Conservation (phyloP, 2,329 filamentous ascomycete species). For the Waltergamsia citrina region DNA sequence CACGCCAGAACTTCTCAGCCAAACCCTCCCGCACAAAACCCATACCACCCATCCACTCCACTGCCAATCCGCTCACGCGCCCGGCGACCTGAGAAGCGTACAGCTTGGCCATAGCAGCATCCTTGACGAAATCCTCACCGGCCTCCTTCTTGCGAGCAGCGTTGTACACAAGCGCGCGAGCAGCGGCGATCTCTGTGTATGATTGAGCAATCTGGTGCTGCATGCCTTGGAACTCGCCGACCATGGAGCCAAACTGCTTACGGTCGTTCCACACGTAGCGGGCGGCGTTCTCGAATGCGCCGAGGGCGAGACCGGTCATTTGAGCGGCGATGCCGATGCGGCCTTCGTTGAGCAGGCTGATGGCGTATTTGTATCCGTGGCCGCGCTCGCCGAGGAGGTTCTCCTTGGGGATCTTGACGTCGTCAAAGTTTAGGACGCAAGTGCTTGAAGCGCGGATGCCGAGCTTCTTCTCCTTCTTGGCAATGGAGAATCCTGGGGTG, state of each 20-base stretch:
- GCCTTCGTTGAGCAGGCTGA: slow-evolving; percentile 87
- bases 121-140: slow-evolving; percentile 86
- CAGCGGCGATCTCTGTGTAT: slow-evolving; percentile 87
- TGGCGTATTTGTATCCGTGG: slow-evolving; percentile 96
- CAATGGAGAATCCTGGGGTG: slow-evolving; percentile 81
- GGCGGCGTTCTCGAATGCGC: slow-evolving; percentile 91
- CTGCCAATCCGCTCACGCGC: slow-evolving; percentile 71
- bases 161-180: slow-evolving; percentile 88
- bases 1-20: slow-evolving; percentile 95
- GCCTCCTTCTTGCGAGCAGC: slow-evolving; percentile 97
- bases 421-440: slow-evolving; percentile 95
- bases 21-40: slow-evolving; percentile 94
- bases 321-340: slow-evolving; percentile 96
- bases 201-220: slow-evolving; percentile 97
- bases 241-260: slow-evolving; percentile 86
- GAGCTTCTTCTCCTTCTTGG: slow-evolving; percentile 99
- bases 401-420: slow-evolving; percentile 80
- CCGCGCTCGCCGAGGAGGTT: slow-evolving; percentile 85
- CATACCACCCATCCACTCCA: slow-evolving; percentile 99
- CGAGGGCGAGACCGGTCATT: slow-evolving; percentile 94
- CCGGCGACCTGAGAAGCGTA: slow-evolving; percentile 90
- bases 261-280: slow-evolving; percentile 96
- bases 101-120: slow-evolving; percentile 97
- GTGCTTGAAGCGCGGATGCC: slow-evolving; percentile 94
- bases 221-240: slow-evolving; percentile 98